These are phyloP conservation scores for Entomophthora muscae DNA, from an alignment of 371 early-diverging fungal genomes.

Conservation along the genomic window DNA sequence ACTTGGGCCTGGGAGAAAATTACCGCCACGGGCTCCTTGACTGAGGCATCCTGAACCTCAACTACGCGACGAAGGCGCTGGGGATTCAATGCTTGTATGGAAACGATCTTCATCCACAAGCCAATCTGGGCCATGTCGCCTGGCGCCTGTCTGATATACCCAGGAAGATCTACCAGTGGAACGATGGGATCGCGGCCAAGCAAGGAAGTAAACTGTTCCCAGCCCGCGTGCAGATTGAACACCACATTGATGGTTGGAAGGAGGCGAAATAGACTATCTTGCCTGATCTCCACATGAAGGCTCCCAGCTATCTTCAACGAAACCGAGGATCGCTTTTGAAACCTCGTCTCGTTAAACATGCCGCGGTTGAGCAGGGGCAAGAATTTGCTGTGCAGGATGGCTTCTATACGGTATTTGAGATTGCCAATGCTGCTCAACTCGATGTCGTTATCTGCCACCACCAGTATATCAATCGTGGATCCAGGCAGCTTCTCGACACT, in stretches of 20 bases:
- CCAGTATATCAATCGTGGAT: background rate
- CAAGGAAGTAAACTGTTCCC: background rate
- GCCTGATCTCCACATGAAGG: background rate
- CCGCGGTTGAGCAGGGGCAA: background rate
- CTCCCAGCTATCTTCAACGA: background rate
- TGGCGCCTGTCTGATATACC: background rate
- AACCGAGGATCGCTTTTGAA: background rate
- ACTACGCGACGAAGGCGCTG: background rate
- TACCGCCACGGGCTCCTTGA: background rate
- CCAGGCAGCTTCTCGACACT: background rate
- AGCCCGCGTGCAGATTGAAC: background rate
- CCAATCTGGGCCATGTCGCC: background rate
- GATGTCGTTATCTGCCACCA: background rate
- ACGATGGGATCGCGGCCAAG: background rate
- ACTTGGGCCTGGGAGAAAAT: background rate
- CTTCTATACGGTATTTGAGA: background rate
- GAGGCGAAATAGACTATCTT: background rate
- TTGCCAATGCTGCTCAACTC: background rate
- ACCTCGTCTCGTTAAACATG: background rate
- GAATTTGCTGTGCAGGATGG: background rate
- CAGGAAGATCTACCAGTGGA: background rate
- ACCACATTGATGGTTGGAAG: background rate
- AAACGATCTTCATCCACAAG: background rate
- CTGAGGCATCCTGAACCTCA: background rate
- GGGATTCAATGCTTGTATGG: background rate